These are phyloP conservation scores for Fusarium xylarioides DNA, from an alignment of 2,329 filamentous ascomycete genomes.

Conservation along the genomic window DNA sequence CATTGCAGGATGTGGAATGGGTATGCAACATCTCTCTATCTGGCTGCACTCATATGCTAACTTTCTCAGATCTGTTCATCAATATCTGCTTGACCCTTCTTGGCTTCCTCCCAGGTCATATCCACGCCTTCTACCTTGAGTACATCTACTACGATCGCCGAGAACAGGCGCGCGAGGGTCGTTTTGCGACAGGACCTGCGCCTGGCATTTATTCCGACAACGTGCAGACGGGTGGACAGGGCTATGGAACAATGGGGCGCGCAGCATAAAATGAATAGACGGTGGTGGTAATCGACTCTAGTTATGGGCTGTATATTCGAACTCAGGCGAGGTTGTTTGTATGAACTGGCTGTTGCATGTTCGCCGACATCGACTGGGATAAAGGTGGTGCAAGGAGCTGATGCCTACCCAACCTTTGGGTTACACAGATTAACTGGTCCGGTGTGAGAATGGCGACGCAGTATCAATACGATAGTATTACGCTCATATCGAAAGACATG, in stretches of 20 bases:
- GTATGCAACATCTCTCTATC: slow-evolving; percentile 43
- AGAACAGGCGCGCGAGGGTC: slow-evolving; percentile 68
- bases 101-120: slow-evolving; percentile 79
- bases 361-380: neutral
- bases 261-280: slow-evolving; percentile 14
- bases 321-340: neutral
- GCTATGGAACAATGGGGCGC: slow-evolving; percentile 64
- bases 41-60: neutral
- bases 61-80: slow-evolving; percentile 64
- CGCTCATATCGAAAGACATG: neutral
- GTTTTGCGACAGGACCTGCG: slow-evolving; percentile 62
- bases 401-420: neutral
- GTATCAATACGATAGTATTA: neutral
- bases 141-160: slow-evolving; percentile 84
- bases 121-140: slow-evolving; percentile 83
- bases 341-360: neutral
- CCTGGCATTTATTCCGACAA: slow-evolving; percentile 77
- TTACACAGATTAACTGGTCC: neutral
- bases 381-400: neutral
- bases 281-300: neutral
- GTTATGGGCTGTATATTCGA: neutral
- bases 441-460: neutral
- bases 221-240: slow-evolving; percentile 76
- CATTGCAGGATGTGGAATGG: slow-evolving; percentile 70
- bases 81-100: slow-evolving; percentile 74